Base-by-base conservation (phyloP, 2,329 filamentous ascomycete species). In the Fusarium sororula region DNA sequence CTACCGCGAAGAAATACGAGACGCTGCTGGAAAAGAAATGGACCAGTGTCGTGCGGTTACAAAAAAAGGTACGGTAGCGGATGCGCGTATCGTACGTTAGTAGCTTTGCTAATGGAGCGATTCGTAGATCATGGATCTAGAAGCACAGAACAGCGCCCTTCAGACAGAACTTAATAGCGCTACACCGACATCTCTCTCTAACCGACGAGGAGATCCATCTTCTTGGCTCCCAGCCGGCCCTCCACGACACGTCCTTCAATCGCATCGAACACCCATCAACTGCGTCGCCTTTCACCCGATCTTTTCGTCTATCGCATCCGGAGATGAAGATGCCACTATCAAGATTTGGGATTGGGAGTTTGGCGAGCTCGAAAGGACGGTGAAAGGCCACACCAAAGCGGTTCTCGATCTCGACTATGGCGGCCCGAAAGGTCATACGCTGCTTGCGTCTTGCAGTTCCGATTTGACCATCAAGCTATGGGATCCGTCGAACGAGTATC, bases 331-430 rank as follows among this genome's bases (percentile, higher is more conserved):
- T 82, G 93, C 90, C 62, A 97, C 93, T 13, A 97, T 98, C 82
- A 98, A 98, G 80, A 95, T 98, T 63, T 98, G 95, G 95, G 95
- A 98, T 80, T 98, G 95, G 93, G 95, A 98, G 79, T 84, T 97
- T 30, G 96, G 96, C 54, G 95, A 98, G 82, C 87, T 97, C 8
- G 95, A 98, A 81, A 87, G 92, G 71, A 98, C 95, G 1, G 89
- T 98, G 65, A 98, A 98, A 81, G 95, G 94, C 3, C 96, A 98
- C 79, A 98, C 95, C 10, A 95, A 93, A 80, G 90, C 94, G 7
- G 94, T 98, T 2, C 84, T 96, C 35, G 95, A 97, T 80, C 90
- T 98, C 41, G 95, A 98, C 79, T 98, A 93, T 83, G 95, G 96
- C 42, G 95, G 95, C 0, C 94, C 94, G 8, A 70, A 66, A 60